phyloP scores from a whole-genome alignment of 139 green algal species.

The Gonium pectorale region DNA sequence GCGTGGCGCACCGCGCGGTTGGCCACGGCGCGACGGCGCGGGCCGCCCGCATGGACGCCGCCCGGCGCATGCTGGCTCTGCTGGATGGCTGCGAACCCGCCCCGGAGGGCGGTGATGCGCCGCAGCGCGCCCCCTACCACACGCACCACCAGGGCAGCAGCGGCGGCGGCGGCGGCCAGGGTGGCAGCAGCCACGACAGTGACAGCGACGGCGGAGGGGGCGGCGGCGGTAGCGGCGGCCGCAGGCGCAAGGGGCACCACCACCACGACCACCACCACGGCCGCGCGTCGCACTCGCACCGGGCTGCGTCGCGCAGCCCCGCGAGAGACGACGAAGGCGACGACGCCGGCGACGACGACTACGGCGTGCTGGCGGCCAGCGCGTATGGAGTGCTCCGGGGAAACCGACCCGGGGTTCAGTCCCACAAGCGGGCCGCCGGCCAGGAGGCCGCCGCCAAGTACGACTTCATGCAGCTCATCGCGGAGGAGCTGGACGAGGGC shows the following conservation, averaged over 20 bases:
- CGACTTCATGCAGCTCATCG: conserved; percentile 37
- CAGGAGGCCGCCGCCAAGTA: neutral
- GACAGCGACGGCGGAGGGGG: conserved; percentile 5
- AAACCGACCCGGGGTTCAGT: neutral
- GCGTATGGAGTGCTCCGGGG: neutral
- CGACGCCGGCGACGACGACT: conserved; percentile 14
- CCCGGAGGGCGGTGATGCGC: too few relatives aligned
- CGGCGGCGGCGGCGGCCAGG: neutral
- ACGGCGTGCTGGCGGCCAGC: conserved; percentile 8
- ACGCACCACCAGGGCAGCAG: neutral
- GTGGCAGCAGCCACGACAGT: neutral
- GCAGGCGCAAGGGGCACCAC: neutral
- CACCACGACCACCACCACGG: neutral
- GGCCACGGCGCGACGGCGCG: neutral
- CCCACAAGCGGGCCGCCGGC: neutral
- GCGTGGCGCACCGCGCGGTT: neutral
- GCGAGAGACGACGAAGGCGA: neutral
- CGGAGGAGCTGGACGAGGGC: conserved; percentile 36
- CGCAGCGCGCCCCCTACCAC: neutral
- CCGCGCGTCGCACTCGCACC: neutral
- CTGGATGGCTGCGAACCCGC: neutral
- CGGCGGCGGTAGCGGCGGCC: neutral
- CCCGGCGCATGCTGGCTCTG: neutral
- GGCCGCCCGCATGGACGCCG: neutral
- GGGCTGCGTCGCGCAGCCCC: conserved; percentile 1